phyloP scores from a whole-genome alignment of 2,329 filamentous ascomycete species.

The Paracoccidioides brasiliensis region DNA sequence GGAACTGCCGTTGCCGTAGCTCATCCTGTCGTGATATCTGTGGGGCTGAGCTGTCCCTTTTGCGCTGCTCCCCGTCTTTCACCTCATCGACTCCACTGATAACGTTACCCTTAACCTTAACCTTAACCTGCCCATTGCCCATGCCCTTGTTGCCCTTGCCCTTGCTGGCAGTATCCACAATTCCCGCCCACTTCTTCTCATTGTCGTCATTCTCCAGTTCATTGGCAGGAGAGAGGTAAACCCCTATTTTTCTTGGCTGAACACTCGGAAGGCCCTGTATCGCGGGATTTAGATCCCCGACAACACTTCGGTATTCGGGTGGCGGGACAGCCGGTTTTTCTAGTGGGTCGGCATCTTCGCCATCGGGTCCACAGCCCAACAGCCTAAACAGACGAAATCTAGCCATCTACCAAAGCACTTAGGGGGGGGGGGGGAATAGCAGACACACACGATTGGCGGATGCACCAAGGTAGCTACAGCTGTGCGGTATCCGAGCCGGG shows the following conservation, averaged over 20 bases:
- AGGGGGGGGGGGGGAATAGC: too few species aligned
- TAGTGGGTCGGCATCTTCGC: background rate
- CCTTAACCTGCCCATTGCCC: too few species aligned
- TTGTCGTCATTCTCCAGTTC: background rate
- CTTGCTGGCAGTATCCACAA: background rate
- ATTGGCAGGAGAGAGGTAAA: background rate
- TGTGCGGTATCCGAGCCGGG: too few species aligned
- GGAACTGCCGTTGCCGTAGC: background rate
- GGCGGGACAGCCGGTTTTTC: background rate
- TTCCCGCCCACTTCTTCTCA: background rate
- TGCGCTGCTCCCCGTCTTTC: background rate
- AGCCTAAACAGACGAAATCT: background rate
- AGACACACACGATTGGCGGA: too few species aligned
- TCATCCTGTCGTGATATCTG: background rate
- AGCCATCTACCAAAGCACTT: background rate
- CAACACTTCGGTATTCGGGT: background rate
- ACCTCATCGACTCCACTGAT: too few species aligned
- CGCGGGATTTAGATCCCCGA: background rate
- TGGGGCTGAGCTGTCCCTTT: background rate
- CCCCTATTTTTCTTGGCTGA: background rate
- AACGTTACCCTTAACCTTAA: too few species aligned
- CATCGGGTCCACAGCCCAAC: background rate
- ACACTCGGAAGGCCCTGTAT: background rate
- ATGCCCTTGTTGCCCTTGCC: background rate
- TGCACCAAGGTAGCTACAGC: too few species aligned